A percentile compares a stretch with the other conserved stretches of the same genome.
These are phyloP conservation scores for Whalleya microplaca DNA, from an alignment of 2,329 filamentous ascomycete species.

Conservation along the genomic window DNA sequence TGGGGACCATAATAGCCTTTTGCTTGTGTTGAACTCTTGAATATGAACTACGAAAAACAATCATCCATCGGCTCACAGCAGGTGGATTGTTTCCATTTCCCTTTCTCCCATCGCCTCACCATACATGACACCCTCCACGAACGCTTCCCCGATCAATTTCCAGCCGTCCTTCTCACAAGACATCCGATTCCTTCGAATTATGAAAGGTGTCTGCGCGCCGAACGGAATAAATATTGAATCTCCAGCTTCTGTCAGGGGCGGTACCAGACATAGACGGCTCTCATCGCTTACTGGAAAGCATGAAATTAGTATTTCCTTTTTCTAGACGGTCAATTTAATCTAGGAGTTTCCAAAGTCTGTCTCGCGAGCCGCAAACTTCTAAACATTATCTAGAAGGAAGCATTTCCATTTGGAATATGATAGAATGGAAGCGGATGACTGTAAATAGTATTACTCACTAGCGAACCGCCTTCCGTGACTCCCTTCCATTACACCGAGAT, in stretches of 20 bases:
- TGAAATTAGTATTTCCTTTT: too few relatives aligned
- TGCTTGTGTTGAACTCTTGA: neutral
- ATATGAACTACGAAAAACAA: neutral
- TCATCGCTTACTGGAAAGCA: neutral
- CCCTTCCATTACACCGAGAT: constrained; percentile 5
- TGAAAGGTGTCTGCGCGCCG: constrained; percentile 16
- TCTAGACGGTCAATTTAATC: too few relatives aligned
- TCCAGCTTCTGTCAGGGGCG: constrained; percentile 8
- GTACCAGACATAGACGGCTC: constrained; percentile 13
- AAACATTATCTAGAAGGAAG: too few relatives aligned
- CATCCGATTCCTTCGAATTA: neutral
- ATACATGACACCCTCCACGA: constrained; percentile 17
- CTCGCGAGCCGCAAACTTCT: too few relatives aligned
- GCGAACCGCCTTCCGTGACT: constrained; percentile 9
- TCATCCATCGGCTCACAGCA: neutral
- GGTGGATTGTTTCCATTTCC: neutral
- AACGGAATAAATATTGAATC: constrained; percentile 15
- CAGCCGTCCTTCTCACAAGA: neutral
- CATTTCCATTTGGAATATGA: too few relatives aligned
- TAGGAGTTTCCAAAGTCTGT: too few relatives aligned
- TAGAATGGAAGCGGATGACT: too few relatives aligned
- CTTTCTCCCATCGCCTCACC: constrained; percentile 3
- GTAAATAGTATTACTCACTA: neutral
- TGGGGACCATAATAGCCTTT: neutral
- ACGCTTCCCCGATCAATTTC: constrained; percentile 15